Base-by-base conservation (phyloP, 2,329 filamentous ascomycete genomes). In the Pestalotiopsis sp. region DNA sequence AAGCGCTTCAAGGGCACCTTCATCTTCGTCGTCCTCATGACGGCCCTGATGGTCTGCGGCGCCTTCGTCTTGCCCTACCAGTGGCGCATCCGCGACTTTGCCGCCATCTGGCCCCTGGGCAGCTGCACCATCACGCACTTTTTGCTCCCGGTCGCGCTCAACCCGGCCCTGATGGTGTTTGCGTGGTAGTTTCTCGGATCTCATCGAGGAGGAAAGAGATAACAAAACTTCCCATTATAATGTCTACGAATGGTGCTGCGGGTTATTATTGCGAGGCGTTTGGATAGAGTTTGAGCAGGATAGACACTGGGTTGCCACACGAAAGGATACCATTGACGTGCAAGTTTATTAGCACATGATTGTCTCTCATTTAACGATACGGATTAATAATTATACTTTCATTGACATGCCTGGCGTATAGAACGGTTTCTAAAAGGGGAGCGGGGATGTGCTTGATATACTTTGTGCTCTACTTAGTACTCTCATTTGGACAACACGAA, bases 161-260 rank as follows among this genome's bases (percentile, higher is more conserved):
- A 91, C 73, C 89, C 89, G 23, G 87, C 87, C 64, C 75, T 91
- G 79, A 91, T 91, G 88, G 83, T 85, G 75, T 89, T 90, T 74
- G 88, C 85, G 59, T 90, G 85, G 82, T 90, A 82, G 25, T 59
- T 14, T 38, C 14, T 17, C 20, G 39, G 13, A 41, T 20, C 25
- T 38, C 3, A 25, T 36, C 17, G 14, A 20, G 59, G 31, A 27
- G 6, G 17, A 52, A n/a, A 52, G 6, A n/a, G 4, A 23, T 17
- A 45, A 52, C 20, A 52, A 9, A 59, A 36, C 31, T 36, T 36
- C 31, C 31, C 7, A 36, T 36, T 13, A 36, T 62, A 62, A 62
- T 62, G 59, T 62, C 17, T 39, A 62, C 17, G 31, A 62, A 62
- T 39, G 27, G 12, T 14, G 31, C 14, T 59, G 5, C 31, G 17